phyloP scores from a whole-genome alignment of 306 rosid genomes.

The Carpinus fangiana region DNA sequence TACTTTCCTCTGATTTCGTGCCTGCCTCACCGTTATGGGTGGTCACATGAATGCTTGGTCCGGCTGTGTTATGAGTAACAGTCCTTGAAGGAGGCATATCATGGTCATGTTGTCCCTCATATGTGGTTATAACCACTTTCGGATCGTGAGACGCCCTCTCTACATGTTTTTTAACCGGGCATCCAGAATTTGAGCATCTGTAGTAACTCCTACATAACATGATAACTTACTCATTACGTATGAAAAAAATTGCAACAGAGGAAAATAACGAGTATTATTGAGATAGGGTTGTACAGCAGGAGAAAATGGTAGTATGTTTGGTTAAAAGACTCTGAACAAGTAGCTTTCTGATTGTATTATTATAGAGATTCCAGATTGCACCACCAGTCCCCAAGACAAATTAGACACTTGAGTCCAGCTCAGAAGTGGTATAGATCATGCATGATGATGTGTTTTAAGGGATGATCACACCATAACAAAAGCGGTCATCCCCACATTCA shows the following conservation, averaged over 20 bases:
- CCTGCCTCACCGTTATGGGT: slow-evolving; percentile 28
- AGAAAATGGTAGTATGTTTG: not conserved
- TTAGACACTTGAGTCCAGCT: not conserved
- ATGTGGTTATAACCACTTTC: slow-evolving; percentile 69
- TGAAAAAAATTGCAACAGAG: not conserved
- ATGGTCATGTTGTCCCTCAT: slow-evolving; percentile 86
- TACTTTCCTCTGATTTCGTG: slow-evolving; percentile 33
- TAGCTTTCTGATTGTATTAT: not conserved
- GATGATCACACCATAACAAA: no score
- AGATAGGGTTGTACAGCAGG: not conserved
- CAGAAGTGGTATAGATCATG: not conserved
- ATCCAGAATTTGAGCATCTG: slow-evolving; percentile 85
- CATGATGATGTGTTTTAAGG: no score
- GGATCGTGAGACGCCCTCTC: slow-evolving; percentile 78
- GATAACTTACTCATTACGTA: not conserved
- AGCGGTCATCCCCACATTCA: no score
- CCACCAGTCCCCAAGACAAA: not conserved
- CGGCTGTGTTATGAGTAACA: slow-evolving; percentile 46
- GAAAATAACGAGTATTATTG: not conserved
- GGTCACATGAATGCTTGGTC: slow-evolving; percentile 26
- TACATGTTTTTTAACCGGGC: slow-evolving; percentile 85
- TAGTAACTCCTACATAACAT: slow-evolving; percentile 75
- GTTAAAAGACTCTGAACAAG: not conserved
- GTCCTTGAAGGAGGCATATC: slow-evolving; percentile 53
- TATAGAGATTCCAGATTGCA: not conserved